Evolutionary conservation across 208 protist species (phyloP).

Genomic region (Leishmania guyanensis): DNA sequence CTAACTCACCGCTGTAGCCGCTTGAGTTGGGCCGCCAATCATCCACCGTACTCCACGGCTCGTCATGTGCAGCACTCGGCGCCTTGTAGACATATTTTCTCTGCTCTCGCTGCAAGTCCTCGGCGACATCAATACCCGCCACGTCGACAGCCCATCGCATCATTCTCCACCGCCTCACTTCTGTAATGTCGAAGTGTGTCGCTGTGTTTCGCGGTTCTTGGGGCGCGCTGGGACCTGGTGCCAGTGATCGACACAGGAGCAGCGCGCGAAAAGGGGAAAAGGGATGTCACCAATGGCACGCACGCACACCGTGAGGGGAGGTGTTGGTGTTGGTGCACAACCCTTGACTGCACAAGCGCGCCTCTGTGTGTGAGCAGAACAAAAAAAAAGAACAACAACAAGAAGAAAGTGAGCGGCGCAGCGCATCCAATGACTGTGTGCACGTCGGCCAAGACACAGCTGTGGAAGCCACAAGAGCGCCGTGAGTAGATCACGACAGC

Average conservation of each 20-base stretch:
- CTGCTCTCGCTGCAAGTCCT: slow-evolving; percentile 67
- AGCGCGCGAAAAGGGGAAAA: background rate
- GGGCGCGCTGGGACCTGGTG: background rate
- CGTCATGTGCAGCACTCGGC: slow-evolving; percentile 15
- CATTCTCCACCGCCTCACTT: slow-evolving; percentile 36
- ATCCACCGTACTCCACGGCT: slow-evolving; percentile 20
- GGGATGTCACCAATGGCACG: background rate
- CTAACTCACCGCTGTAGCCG: slow-evolving; percentile 35
- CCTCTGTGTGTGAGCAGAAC: background rate
- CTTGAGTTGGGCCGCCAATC: slow-evolving; percentile 17
- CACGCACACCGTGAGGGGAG: background rate
- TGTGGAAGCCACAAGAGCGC: background rate
- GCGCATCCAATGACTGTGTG: background rate
- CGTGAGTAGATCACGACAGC: background rate
- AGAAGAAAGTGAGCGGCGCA: background rate
- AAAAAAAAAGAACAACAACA: too few relatives aligned
- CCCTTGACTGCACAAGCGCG: background rate
- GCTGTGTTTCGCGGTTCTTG: background rate
- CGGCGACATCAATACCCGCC: slow-evolving; percentile 74
- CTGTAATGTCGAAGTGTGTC: background rate
- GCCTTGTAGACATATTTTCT: slow-evolving; percentile 38
- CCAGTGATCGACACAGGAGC: background rate
- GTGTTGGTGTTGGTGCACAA: background rate
- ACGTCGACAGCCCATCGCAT: slow-evolving; percentile 85
- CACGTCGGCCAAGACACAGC: background rate